Base-by-base conservation (phyloP, 176 grass and related monocot species). In the Lolium perenne region DNA sequence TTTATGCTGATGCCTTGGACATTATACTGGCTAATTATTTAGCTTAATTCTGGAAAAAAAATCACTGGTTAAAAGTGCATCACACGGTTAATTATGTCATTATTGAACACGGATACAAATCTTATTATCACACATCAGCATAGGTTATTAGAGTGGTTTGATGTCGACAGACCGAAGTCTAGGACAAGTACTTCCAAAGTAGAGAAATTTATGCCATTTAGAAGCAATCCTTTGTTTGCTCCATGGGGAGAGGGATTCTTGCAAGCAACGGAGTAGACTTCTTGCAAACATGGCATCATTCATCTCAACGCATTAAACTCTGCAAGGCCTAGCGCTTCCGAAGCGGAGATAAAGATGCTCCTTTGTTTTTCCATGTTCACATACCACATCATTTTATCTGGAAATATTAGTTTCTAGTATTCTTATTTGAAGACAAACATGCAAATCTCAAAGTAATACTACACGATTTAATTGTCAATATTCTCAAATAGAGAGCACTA, bases 251-350 rank as follows among this genome's bases (percentile, higher is more conserved):
- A 78, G 23, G 80, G 43, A 57, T 72, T 54, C 63, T 78, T 86
- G 56, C 74, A 86, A 90, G 10, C 72, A 78, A 83, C 29, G 13
- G 16, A 76, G 49, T 59, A 72, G 84, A 86, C 80, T 83, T 90
- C 22, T 49, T 54, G 72, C 46, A 64, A 83, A 47, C 35, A n/a
- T 53, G 21, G 18, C 54, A 38, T 78, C 72, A 56, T 49, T 63
- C 46, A 72, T 32, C 29, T 51, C n/a, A 12, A 8, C 29, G 16
- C 72, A 41, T 82, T 47, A 21, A 70, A 82, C 49, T 77, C 58
- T 61, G 26, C 54, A 82, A 82, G 72, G 23, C 45, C 47, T 60
- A 26, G 38, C 32, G 32, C 61, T 82, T 54, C 4, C 16, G 16
- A 47, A 61, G 60, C 26, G 83, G 32, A 54, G 35, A 70, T 23